Evolutionary conservation across 495 filamentous ascomycete species (phyloP).

Genomic region (Pyronema omphalodes): DNA sequence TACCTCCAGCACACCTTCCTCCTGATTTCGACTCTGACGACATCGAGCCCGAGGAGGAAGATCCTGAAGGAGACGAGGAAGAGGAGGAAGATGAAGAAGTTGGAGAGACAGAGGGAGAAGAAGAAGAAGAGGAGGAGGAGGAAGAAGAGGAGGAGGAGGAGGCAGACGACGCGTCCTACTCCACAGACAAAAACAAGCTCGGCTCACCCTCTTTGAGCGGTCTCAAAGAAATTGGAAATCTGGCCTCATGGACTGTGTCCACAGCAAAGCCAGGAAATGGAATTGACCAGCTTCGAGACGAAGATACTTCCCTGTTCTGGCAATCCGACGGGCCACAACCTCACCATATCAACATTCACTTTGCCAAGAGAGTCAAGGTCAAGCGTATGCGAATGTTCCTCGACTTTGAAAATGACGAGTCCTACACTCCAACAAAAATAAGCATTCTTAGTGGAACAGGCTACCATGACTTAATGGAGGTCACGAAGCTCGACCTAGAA

Average conservation of each 20-base stretch:
- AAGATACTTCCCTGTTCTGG: slow-evolving; percentile 71
- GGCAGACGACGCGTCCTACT: slow-evolving; percentile 4
- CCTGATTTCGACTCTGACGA: no score
- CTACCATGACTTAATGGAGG: slow-evolving; percentile 69
- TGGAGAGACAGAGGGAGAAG: slow-evolving; percentile 10
- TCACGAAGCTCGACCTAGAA: slow-evolving; percentile 58
- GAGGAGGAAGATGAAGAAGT: slow-evolving; percentile 20
- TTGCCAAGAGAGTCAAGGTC: slow-evolving; percentile 79
- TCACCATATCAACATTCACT: slow-evolving; percentile 83
- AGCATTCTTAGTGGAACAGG: slow-evolving; percentile 70
- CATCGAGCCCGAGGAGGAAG: no score
- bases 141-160: slow-evolving; percentile 25
- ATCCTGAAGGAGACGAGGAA: slow-evolving; percentile 16
- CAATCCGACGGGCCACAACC: slow-evolving; percentile 95
- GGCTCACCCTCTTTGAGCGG: slow-evolving; percentile 21
- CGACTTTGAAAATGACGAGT: slow-evolving; percentile 81
- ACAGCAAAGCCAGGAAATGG: slow-evolving; percentile 84
- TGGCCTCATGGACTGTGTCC: slow-evolving; percentile 83
- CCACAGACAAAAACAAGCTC: background rate
- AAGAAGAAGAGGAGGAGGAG: slow-evolving; percentile 12
- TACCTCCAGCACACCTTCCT: no score
- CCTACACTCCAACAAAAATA: slow-evolving; percentile 91
- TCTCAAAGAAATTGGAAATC: slow-evolving; percentile 81
- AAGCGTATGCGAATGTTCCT: slow-evolving; percentile 69
- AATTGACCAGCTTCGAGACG: slow-evolving; percentile 62